Evolutionary conservation across 768 basidiomycete genomes (phyloP).

Genomic region (Mycena latifolia): DNA sequence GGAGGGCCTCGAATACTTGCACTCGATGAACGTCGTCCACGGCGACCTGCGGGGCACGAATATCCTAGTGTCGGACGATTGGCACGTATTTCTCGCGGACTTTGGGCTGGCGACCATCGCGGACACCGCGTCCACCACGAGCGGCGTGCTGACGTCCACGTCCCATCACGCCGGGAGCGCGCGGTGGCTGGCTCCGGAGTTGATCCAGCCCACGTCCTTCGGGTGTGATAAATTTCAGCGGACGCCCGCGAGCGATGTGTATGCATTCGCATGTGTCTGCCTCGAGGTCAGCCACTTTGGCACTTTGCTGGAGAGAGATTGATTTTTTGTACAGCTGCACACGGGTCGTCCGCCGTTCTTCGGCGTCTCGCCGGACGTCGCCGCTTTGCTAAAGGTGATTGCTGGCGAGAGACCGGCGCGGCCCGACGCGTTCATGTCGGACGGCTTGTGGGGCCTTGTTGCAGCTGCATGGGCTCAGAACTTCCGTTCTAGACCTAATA

Average conservation of each 20-base stretch:
- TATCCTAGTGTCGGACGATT: conserved; percentile 9
- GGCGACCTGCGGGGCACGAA: conserved; percentile 9
- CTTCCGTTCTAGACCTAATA: not conserved
- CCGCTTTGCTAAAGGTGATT: conserved; percentile 7
- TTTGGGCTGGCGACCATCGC: conserved; percentile 5
- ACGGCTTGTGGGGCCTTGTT: not conserved
- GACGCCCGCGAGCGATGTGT: not conserved
- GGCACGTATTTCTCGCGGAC: conserved; percentile 9
- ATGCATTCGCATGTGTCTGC: not conserved
- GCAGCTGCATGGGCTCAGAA: not conserved
- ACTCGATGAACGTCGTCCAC: conserved; percentile 12
- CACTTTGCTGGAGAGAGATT: not conserved
- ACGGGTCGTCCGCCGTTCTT: conserved; percentile 4
- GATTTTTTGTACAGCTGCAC: not conserved
- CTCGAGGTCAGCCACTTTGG: not conserved
- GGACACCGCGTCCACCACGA: not conserved
- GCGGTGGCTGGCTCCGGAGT: too few relatives aligned
- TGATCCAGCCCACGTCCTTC: too few relatives aligned
- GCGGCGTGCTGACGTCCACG: not conserved
- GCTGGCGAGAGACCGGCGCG: conserved; percentile 7
- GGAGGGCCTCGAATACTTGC: too few relatives aligned
- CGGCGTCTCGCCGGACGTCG: not conserved
- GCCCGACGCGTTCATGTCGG: not conserved
- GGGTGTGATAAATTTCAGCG: too few relatives aligned
- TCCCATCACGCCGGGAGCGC: too few relatives aligned